Base-by-base conservation (phyloP, 1,139 yeast genomes). In the Hansenula lynferdii region DNA sequence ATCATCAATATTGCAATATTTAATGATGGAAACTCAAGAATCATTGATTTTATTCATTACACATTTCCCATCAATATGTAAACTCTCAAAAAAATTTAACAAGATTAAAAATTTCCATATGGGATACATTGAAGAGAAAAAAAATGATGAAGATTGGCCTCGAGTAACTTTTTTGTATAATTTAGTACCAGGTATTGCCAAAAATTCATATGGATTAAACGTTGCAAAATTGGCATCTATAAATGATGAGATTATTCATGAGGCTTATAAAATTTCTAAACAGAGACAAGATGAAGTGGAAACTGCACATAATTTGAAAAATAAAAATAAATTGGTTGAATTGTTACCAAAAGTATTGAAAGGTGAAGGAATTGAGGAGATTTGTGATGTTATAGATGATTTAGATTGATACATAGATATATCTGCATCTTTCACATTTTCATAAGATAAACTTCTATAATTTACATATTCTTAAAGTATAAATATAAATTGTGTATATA, bases 11-110 rank as follows among this genome's bases (percentile, higher is more conserved):
- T 63, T 92, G 42, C 70, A 75, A 41, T 80, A 85, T 50, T 70
- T 89, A 38, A 62, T 80, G 5, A 22, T 32, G 4, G 67, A 63
- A 0, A 64, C 61, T 6, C 50, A 58, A 6, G 57, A 70, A 30
- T 82, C 92, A 0, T 61, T 85, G 32, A 72, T 85, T 0, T 59
- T 90, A 18, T 90, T 89, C 60, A 86, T 90, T 21, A 90, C 97
- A 0, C 97, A 90, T 61, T 90, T 81, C 57, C 92, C 94, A n/a
- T 72, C 78, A 16, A 64, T 89, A 23, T 75, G 80, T 41, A 64
- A 67, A 6, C 65, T 85, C 35, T 78, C 73, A 31, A 47, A 62
- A 27, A 56, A 59, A 34, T 69, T 64, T 45, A 61, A 65, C 2
- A 49, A 59, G 5, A 76, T 83, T 7, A 65, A 67, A 14, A 83